phyloP scores from a whole-genome alignment of 345 rosid genomes.

The Syzygium jambos region DNA sequence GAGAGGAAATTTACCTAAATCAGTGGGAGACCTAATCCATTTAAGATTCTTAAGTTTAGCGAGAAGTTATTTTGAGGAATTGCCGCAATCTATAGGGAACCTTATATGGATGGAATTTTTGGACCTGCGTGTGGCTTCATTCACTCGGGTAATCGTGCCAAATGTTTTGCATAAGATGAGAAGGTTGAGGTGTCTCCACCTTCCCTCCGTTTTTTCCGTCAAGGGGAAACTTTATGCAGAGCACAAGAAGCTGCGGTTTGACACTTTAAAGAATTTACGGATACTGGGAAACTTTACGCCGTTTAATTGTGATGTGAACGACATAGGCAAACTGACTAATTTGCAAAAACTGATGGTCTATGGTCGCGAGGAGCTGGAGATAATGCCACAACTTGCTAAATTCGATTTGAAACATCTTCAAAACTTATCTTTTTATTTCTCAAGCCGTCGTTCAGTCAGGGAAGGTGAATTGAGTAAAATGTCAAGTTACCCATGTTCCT shows the following conservation, averaged over 20 bases:
- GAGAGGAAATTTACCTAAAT: background rate
- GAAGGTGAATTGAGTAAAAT: background rate
- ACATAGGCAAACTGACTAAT: constrained; percentile 1
- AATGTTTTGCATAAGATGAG: constrained; percentile 15
- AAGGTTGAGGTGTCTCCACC: constrained; percentile 9
- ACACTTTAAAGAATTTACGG: background rate
- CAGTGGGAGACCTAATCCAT: background rate
- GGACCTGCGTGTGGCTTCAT: accelerated
- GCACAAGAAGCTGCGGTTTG: constrained; percentile 1
- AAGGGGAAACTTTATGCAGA: accelerated
- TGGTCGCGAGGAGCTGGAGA: accelerated
- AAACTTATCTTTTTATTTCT: too few relatives aligned
- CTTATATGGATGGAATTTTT: constrained; percentile 15
- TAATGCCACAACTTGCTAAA: too few relatives aligned
- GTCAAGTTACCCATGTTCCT: constrained; percentile 7
- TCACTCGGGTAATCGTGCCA: background rate
- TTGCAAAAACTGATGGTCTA: constrained; percentile 2
- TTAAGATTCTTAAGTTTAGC: background rate
- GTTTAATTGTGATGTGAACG: background rate
- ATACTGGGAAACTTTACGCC: constrained; percentile 12
- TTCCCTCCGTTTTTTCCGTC: background rate
- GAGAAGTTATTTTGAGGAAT: background rate
- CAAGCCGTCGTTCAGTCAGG: accelerated
- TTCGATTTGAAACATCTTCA: too few relatives aligned
- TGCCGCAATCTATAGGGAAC: constrained; percentile 13